Base-by-base conservation (phyloP, 129 eudicot species). In the Pulicaria dysenterica region DNA sequence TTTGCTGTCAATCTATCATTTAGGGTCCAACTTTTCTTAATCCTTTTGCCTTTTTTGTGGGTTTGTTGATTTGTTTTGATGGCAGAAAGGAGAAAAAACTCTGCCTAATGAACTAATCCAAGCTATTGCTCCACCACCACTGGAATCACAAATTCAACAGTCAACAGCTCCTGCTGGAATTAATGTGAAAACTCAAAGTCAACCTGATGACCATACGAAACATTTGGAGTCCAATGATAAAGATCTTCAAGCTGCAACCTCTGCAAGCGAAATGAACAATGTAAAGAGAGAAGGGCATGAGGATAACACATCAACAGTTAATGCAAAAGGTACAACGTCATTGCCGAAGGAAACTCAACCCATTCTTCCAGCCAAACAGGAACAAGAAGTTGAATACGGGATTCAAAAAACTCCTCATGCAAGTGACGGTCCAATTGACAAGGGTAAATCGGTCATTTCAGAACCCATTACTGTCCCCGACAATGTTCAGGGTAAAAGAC, bases 1-100 rank as follows among this genome's bases (percentile, higher is more conserved):
- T 19, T 61, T 62, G 49, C 42, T 62, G 17, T 69, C 49, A 14
- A 36, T 31, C 19, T 10, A n/a, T 68, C 31, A 7, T 53, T 15
- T 53, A n/a, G 64, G 43, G 10, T 36, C 41, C 11, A 24, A 15
- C 6, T 9, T 19, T 56, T 24, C 13, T 19, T 54, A 55, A 70
- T 57, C 8, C 55, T 70, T 70, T 16, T 19, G 16, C 42, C 17
- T 55, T 64, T 66, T 39, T 45, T 31, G 7, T 56, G 47, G 65
- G 56, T 53, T 43, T 67, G 7, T 56, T 67, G 61, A 39, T 39
- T 47, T 69, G 49, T 24, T 62, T 69, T 69, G 10, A 68, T 79
- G 24, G 70, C 88, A 90, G 97, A 90, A 94, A 88, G 96, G 96
- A 73, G 96, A 94, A 63, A 85, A 79, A 72, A 86, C 90, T 63